Conservation (phyloP, 768 basidiomycete genomes). For the Calvatia gigantea region DNA sequence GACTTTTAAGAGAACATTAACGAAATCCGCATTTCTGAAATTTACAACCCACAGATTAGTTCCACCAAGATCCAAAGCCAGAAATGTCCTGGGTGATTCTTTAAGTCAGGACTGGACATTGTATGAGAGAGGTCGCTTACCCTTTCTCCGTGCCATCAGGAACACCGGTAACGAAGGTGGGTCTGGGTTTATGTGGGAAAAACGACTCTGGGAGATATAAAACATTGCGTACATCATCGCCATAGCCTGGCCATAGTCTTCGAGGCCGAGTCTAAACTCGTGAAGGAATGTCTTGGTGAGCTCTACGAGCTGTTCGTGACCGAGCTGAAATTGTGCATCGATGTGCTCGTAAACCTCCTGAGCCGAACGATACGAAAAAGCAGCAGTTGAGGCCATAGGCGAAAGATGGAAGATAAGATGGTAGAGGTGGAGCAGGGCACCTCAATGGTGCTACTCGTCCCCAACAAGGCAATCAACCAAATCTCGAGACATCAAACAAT, state of each 20-base stretch:
- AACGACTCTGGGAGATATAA: background rate
- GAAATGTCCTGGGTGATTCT: slow-evolving; percentile 70
- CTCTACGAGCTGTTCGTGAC: slow-evolving; percentile 53
- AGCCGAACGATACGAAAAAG: slow-evolving; percentile 36
- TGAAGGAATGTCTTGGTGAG: slow-evolving; percentile 79
- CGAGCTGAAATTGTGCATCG: slow-evolving; percentile 69
- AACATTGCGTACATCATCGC: slow-evolving; percentile 76
- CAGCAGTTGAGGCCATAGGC: slow-evolving; percentile 41
- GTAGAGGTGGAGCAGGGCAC: background rate
- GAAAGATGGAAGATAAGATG: slow-evolving; percentile 6
- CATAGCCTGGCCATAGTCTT: slow-evolving; percentile 73
- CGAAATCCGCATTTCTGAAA: background rate
- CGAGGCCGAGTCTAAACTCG: slow-evolving; percentile 75
- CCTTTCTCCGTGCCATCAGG: slow-evolving; percentile 94
- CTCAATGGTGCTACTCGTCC: background rate
- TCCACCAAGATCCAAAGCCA: slow-evolving; percentile 95
- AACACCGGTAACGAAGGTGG: slow-evolving; percentile 93
- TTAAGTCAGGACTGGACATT: slow-evolving; percentile 7
- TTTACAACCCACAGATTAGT: slow-evolving; percentile 80
- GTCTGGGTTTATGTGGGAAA: slow-evolving; percentile 42
- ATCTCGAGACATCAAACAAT: background rate
- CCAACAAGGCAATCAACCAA: slow-evolving; percentile 2
- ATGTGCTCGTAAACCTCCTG: slow-evolving; percentile 60
- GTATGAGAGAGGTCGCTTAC: slow-evolving; percentile 39
- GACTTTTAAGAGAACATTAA: slow-evolving; percentile 44